Conservation (phyloP, 73 alveolate species). For the Paramecium tetraurelia region DNA sequence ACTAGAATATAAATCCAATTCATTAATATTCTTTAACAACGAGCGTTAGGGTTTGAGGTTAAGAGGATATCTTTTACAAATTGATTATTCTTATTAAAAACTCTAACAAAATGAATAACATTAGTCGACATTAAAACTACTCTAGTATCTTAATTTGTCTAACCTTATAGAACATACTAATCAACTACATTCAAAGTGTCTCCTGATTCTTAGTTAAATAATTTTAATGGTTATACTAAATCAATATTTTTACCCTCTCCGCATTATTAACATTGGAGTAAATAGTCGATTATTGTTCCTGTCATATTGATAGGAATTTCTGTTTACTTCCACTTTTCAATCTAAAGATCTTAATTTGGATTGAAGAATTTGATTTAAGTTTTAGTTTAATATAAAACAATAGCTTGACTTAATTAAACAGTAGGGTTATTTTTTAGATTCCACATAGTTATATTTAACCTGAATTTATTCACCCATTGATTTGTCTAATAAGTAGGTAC, state of each 20-base stretch:
- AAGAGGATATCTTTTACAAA: not conserved
- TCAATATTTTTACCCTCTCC: not conserved
- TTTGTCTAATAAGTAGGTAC: not conserved
- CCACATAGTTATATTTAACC: not conserved
- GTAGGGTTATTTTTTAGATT: not conserved
- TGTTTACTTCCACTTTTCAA: not conserved
- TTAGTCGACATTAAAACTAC: not conserved
- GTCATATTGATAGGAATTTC: not conserved
- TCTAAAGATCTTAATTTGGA: not conserved
- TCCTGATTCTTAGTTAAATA: not conserved
- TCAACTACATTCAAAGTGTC: not conserved
- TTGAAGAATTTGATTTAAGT: not conserved
- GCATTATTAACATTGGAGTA: not conserved
- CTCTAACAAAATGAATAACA: not conserved
- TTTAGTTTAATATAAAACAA: not conserved
- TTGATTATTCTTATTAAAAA: not conserved
- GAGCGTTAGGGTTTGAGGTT: not conserved
- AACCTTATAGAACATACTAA: not conserved
- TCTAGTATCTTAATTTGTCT: not conserved
- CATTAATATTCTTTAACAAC: not conserved
- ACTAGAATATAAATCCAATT: not conserved
- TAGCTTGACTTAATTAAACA: not conserved
- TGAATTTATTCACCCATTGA: not conserved
- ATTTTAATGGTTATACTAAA: not conserved
- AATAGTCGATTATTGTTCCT: not conserved